Evolutionary conservation across 257 asterid species (phyloP), one percentile per base, ranked within the genome.

Genomic region (Cruciata laevipes): DNA sequence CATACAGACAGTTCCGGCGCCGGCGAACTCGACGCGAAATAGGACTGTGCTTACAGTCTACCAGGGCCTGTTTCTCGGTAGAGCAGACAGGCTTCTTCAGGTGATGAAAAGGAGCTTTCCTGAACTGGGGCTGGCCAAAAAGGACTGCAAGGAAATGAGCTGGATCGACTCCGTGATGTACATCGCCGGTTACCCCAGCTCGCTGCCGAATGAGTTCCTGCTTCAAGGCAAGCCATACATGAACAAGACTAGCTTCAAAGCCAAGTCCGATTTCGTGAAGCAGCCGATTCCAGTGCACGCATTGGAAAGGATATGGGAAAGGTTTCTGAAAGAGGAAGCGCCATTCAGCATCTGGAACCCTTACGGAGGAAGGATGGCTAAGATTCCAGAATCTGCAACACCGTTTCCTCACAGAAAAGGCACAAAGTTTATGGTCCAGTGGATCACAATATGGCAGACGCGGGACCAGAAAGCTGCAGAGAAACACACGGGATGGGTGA

Each of bases 61-160:
- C 11, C 64, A 69, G 55, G 73, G 60, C 5, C 10, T 60, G 14
- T 69, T 69, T 61, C 73, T 69, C 13, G 73, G 73, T 4, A 44
- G 35, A 3, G 49, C 49, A 1, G 35, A 69, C 8, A 42, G 67
- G 51, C 73, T 69, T 24, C 20, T 60, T 4, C 14, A 27, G 9
- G 56, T 61, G 27, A 69, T 69, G 67, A 61, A 69, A 3, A 31
- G 33, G 7, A 31, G 33, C 32, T 69, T 69, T 20, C 73, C 73
- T 42, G 67, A 69, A 69, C 35, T 69, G 58, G 73, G 73, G 42
- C 27, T 69, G 18, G n/a, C 56, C 4, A 33, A 17, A 27, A 61
- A 60, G 25, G 73, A 69, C 56, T 69, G 73, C 25, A 24, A 16
- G 0, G 73, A 69, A 69, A 69, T 69, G 73, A 69, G 68, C 17